Percentiles rank a stretch among this genome's conserved stretches.
These are phyloP conservation scores for Dalbergia oliveri DNA, from an alignment of 306 rosid species.

Conservation along the genomic window DNA sequence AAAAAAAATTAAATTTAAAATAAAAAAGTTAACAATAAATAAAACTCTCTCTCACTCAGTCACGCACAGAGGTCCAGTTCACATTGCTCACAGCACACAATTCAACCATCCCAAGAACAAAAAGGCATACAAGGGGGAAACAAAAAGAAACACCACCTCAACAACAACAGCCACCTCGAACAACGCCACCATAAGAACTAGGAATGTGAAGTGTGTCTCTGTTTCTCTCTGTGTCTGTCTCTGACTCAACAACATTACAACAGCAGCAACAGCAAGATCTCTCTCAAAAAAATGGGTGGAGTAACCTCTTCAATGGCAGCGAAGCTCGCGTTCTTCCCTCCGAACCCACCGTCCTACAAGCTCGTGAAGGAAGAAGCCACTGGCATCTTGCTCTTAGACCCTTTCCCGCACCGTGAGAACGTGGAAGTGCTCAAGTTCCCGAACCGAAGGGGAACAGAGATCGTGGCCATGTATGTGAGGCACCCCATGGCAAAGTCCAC, in stretches of 20 bases:
- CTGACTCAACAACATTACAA: neutral
- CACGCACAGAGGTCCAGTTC: no score
- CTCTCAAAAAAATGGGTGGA: constrained; percentile 67
- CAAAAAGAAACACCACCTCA: no score
- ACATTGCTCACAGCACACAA: no score
- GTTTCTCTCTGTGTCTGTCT: neutral
- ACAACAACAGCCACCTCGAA: no score
- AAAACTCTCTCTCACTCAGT: no score
- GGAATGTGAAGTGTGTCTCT: neutral
- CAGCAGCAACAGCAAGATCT: neutral
- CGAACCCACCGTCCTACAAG: constrained; percentile 84
- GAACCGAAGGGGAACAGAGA: constrained; percentile 81
- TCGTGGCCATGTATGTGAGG: constrained; percentile 82
- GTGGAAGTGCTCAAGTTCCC: constrained; percentile 77
- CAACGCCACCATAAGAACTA: neutral
- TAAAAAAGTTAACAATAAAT: no score
- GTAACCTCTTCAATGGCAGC: constrained; percentile 96
- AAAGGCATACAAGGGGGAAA: no score
- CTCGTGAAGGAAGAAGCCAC: constrained; percentile 60
- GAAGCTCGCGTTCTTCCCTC: constrained; percentile 86
- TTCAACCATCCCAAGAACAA: no score
- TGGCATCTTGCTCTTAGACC: constrained; percentile 63
- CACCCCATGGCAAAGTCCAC: constrained; percentile 83
- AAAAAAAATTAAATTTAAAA: no score
- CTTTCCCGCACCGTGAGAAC: constrained; percentile 77